phyloP scores from a whole-genome alignment of 192 early-diverging fungal species.

The Phlyctochytrium arcticum region DNA sequence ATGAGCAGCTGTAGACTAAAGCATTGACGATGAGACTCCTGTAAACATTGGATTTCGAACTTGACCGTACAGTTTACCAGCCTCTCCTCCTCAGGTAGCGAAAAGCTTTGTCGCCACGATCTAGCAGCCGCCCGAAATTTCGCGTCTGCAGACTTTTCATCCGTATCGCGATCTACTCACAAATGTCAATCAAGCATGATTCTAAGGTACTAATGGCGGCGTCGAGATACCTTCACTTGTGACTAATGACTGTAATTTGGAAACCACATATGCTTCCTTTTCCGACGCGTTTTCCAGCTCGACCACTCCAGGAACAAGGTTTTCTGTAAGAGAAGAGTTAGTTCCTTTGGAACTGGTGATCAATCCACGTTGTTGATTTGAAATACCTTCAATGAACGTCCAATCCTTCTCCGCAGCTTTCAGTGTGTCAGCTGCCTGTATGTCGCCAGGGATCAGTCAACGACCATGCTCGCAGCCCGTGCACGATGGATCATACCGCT shows the following conservation, averaged over 20 bases:
- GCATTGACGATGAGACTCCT: background rate
- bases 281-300: slow-evolving; percentile 74
- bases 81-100: slow-evolving; percentile 71
- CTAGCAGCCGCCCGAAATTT: slow-evolving; percentile 83
- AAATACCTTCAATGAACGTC: slow-evolving; percentile 77
- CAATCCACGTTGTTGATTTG: background rate
- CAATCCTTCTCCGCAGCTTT: slow-evolving; percentile 86
- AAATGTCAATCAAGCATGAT: background rate
- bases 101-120: slow-evolving; percentile 85
- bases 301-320: slow-evolving; percentile 65
- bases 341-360: background rate
- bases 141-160: slow-evolving; percentile 79
- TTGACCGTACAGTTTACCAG: slow-evolving; percentile 78
- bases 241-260: slow-evolving; percentile 87
- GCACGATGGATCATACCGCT: slow-evolving; percentile 48
- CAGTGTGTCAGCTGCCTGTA: slow-evolving; percentile 62
- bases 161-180: slow-evolving; percentile 59
- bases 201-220: background rate
- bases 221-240: slow-evolving; percentile 61
- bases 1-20: slow-evolving; percentile 86
- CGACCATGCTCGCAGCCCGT: background rate
- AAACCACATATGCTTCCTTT: slow-evolving; percentile 80
- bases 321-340: slow-evolving; percentile 47
- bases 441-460: background rate
- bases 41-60: background rate